These are phyloP conservation scores for Cercospora brassicicola DNA, from an alignment of 2,329 filamentous ascomycete species.

Conservation along the genomic window DNA sequence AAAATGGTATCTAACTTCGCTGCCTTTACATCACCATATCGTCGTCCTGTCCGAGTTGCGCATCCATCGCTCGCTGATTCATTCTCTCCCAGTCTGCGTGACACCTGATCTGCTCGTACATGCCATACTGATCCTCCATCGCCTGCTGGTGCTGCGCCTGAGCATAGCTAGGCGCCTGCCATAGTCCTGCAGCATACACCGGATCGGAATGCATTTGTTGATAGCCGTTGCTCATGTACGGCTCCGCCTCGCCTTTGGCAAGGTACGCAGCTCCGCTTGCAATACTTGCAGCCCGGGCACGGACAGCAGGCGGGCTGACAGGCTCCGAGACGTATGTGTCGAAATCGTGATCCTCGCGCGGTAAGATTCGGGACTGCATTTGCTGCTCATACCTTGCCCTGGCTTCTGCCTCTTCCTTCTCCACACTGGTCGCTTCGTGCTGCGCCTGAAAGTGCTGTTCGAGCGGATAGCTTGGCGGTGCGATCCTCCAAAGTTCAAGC, in stretches of 20 bases:
- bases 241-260: conserved; percentile 57
- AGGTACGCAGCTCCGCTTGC: conserved; percentile 22
- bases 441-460: conserved; percentile 50
- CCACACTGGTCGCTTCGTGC: conserved; percentile 58
- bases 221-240: conserved; percentile 83
- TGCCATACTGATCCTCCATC: conserved; percentile 70
- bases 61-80: conserved; percentile 27
- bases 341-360: conserved; percentile 29
- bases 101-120: conserved; percentile 56
- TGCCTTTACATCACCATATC: conserved; percentile 35
- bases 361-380: conserved; percentile 19
- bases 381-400: conserved; percentile 57
- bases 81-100: conserved; percentile 49
- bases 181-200: conserved; percentile 57
- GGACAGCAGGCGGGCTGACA: conserved; percentile 32
- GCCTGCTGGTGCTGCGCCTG: conserved; percentile 43
- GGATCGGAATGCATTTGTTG: conserved; percentile 64
- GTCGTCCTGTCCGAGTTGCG: conserved; percentile 29
- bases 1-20: conserved; percentile 17
- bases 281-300: conserved; percentile 35
- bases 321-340: conserved; percentile 32
- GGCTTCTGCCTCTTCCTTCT: conserved; percentile 57
- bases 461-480: conserved; percentile 61
- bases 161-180: conserved; percentile 41
- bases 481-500: conserved; percentile 82